Evolutionary conservation across 345 rosid species (phyloP), one percentile per base, ranked within the genome.

Genomic region (Noccaea caerulescens): DNA sequence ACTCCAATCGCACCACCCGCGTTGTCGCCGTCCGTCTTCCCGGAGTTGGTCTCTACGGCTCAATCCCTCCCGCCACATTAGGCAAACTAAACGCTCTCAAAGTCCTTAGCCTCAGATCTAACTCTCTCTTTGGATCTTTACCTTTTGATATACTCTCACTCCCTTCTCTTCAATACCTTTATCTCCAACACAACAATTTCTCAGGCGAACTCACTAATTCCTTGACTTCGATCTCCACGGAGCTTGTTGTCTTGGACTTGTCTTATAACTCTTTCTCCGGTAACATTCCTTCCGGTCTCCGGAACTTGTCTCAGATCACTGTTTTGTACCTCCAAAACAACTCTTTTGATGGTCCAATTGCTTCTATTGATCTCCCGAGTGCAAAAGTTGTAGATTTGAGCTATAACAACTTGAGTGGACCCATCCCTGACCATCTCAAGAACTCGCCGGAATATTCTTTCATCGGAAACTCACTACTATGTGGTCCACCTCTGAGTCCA

Each of bases 41-140:
- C 0, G 97, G 87, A 0, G 69, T 85, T 42, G 97, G 95, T 5
- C 84, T 91, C 55, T 77, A 70, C 2, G 97, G 97, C 25, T 56
- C 83, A 32, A 52, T 91, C 27, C 88, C 97, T 0, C 50, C 75
- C 10, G 72, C 82, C 37, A 87, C 85, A 41, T 58, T 91, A 7
- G 83, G 81, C 7, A 81, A 79, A 61, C 91, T 91, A 10, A 75
- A 80, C 20, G 86, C 85, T 47, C 85, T 88, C 6, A 56, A 63
- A 72, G 71, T 85, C 66, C 84, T 91, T 39, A 88, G 97, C 72
- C 86, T 91, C 63, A 75, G 95, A 55, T 88, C 97, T 10, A 91
- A 91, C 69, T 60, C 75, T 72, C 82, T 91, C 58, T 72, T 43
- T 44, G 97, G 97, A 58, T 14, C 39, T 55, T 67, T 91, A 32